Conservation (phyloP, 1,284 basidiomycete species). For the Violaceomyces palustris region DNA sequence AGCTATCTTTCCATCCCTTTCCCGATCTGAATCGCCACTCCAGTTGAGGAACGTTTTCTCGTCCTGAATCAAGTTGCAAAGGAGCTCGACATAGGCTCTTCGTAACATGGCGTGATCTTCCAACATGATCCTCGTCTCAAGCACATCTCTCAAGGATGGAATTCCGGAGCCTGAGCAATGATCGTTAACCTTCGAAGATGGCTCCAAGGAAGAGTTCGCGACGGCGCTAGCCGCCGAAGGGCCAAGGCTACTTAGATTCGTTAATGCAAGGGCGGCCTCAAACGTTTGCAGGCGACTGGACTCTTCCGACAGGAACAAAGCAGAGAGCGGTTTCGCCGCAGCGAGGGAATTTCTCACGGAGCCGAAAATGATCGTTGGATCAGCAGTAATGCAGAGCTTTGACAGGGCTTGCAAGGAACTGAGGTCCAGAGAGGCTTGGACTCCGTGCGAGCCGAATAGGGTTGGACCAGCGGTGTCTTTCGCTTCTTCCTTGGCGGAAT, state of each 20-base stretch:
- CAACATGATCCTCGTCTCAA: constrained; percentile 62
- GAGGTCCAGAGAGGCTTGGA: constrained; percentile 56
- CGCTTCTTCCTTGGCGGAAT: no score
- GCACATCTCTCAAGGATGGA: constrained; percentile 2
- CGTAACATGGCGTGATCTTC: constrained; percentile 77
- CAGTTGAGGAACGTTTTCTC: no score
- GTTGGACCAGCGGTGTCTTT: background rate
- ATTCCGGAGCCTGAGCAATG: constrained; percentile 11
- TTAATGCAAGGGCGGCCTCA: constrained; percentile 89
- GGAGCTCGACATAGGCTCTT: constrained; percentile 81
- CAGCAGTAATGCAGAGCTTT: constrained; percentile 84
- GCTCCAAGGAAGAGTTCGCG: constrained; percentile 9
- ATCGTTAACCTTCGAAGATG: constrained; percentile 8
- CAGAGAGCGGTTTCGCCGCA: constrained; percentile 16
- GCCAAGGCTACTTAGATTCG: constrained; percentile 73
- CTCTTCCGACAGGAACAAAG: constrained; percentile 48
- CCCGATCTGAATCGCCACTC: no score
- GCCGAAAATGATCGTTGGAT: constrained; percentile 82
- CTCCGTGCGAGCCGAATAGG: constrained; percentile 4
- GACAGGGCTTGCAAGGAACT: constrained; percentile 79
- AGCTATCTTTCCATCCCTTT: no score
- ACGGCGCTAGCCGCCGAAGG: constrained; percentile 52
- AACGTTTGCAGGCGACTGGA: constrained; percentile 75
- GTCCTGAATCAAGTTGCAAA: constrained; percentile 82
- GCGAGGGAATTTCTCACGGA: constrained; percentile 7